These are phyloP conservation scores for Boletus bicolor DNA, from an alignment of 768 basidiomycete species.

Conservation along the genomic window DNA sequence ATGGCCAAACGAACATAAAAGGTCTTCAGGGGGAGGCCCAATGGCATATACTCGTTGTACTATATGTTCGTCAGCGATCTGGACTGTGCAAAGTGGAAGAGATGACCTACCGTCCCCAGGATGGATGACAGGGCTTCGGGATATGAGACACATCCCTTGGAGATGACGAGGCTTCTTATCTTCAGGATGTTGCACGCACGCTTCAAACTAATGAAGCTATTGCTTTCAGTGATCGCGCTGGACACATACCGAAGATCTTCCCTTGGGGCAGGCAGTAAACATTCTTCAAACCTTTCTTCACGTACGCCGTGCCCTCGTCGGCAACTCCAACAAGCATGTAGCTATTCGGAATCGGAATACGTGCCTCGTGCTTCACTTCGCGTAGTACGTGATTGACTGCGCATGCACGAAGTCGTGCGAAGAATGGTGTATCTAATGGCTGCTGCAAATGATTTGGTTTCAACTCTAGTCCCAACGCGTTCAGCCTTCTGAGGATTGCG, in stretches of 20 bases:
- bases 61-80: constrained; percentile 24
- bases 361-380: constrained; percentile 71
- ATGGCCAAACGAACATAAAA: constrained; percentile 54
- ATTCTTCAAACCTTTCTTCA: constrained; percentile 44
- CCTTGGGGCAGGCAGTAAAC: constrained; percentile 53
- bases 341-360: constrained; percentile 67
- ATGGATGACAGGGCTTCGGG: constrained; percentile 71
- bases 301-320: constrained; percentile 75
- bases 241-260: constrained; percentile 61
- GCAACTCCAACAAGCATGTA: constrained; percentile 76
- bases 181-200: constrained; percentile 53
- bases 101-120: constrained; percentile 61
- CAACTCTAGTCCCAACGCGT: constrained; percentile 47
- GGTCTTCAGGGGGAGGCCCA: constrained; percentile 59
- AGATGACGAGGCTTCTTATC: constrained; percentile 53
- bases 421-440: constrained; percentile 53
- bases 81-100: background rate
- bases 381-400: constrained; percentile 64
- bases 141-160: constrained; percentile 59
- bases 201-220: constrained; percentile 33
- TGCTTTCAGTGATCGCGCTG: background rate
- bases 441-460: constrained; percentile 32
- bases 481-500: constrained; percentile 49
- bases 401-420: constrained; percentile 54
- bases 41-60: constrained; percentile 72